Percentiles rank a stretch among this genome's conserved stretches.
phyloP scores from a whole-genome alignment of 2,329 filamentous ascomycete genomes.

The Pyrenochaeta sp. region DNA sequence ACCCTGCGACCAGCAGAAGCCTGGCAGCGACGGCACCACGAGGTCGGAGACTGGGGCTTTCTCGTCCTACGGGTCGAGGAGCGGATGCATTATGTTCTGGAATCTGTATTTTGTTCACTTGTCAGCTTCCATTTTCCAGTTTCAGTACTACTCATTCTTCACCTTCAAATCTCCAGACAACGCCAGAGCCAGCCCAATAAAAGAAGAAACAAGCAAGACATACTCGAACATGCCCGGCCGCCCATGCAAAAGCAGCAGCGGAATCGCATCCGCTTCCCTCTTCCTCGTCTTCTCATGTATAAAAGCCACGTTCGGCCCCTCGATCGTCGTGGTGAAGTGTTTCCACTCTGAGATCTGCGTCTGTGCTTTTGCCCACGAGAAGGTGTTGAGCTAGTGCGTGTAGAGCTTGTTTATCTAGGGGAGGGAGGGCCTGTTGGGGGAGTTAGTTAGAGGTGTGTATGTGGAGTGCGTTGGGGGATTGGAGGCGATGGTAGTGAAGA shows the following conservation, averaged over 20 bases:
- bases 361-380: slow-evolving; percentile 43
- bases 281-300: slow-evolving; percentile 43
- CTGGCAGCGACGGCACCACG: slow-evolving; percentile 64
- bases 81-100: slow-evolving; percentile 45
- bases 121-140: no score
- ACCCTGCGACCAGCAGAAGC: slow-evolving; percentile 30
- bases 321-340: slow-evolving; percentile 47
- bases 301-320: slow-evolving; percentile 49
- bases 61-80: slow-evolving; percentile 40
- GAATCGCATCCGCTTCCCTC: slow-evolving; percentile 48
- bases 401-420: slow-evolving; percentile 47
- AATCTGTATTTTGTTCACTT: slow-evolving; percentile 22
- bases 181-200: no score
- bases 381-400: slow-evolving; percentile 43
- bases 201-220: neutral
- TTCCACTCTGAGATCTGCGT: slow-evolving; percentile 41
- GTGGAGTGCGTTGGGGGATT: neutral
- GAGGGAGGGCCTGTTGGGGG: slow-evolving; percentile 24
- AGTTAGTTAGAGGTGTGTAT: slow-evolving; percentile 1
- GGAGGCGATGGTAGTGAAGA: neutral
- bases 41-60: slow-evolving; percentile 58
- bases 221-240: slow-evolving; percentile 58
- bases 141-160: no score
- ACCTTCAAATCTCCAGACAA: no score
- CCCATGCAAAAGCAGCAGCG: slow-evolving; percentile 53